phyloP scores from a whole-genome alignment of 441 rosid species.

The Populus hybrid region DNA sequence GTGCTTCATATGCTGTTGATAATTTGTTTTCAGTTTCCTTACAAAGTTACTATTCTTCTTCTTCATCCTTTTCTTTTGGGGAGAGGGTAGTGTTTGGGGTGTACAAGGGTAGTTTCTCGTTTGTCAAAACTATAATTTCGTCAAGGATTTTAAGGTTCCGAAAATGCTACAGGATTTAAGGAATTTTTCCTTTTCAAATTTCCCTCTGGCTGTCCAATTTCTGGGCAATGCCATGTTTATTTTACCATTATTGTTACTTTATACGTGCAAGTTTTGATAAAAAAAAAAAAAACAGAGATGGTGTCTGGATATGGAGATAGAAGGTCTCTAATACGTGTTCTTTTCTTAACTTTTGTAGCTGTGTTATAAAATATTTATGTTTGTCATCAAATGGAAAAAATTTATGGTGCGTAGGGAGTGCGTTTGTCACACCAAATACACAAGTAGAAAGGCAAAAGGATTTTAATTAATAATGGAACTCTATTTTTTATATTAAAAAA shows the following conservation, averaged over 20 bases:
- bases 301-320: neutral
- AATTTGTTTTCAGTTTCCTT: neutral
- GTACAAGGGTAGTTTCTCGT: neutral
- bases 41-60: neutral
- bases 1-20: neutral
- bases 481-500: too few relatives aligned
- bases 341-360: neutral
- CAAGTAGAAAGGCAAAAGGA: neutral
- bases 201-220: too few relatives aligned
- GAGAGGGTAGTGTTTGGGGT: neutral
- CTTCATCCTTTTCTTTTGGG: neutral
- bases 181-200: too few relatives aligned
- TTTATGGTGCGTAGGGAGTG: neutral
- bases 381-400: neutral
- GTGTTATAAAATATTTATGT: neutral
- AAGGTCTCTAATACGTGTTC: neutral
- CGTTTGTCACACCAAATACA: neutral
- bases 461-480: neutral
- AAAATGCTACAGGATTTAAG: neutral
- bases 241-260: neutral
- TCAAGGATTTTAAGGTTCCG: neutral
- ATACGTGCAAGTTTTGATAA: neutral
- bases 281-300: neutral
- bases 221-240: too few relatives aligned
- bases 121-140: neutral